These are phyloP conservation scores for Seiridium cupressi DNA, from an alignment of 2,329 filamentous ascomycete species.

Conservation along the genomic window DNA sequence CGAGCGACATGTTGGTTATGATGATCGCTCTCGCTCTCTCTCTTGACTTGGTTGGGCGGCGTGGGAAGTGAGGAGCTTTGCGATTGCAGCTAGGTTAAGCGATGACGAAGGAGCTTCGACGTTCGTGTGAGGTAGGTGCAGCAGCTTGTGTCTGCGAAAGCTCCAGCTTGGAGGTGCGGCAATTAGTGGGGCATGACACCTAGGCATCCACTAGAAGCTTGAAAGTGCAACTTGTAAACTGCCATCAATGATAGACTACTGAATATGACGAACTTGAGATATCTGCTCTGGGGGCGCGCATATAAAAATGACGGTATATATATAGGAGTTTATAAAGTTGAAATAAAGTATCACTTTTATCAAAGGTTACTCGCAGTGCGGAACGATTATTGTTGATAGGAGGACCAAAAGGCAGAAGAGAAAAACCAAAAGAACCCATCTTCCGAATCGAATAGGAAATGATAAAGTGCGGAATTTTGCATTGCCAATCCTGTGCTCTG, in stretches of 20 bases:
- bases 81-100: neutral
- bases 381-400: too few relatives aligned
- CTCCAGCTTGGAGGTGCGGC: neutral
- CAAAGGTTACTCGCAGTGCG: too few relatives aligned
- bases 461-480: too few relatives aligned
- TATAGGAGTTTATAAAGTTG: too few relatives aligned
- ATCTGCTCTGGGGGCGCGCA: too few relatives aligned
- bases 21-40: neutral
- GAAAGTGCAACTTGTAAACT: neutral
- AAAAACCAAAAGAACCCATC: too few relatives aligned
- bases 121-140: neutral
- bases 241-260: neutral
- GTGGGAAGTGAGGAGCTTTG: neutral
- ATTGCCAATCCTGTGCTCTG: too few relatives aligned
- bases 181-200: neutral
- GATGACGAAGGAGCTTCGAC: constrained; percentile 2
- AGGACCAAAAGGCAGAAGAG: too few relatives aligned
- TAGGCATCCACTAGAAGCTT: neutral
- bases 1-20: constrained; percentile 71
- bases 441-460: too few relatives aligned
- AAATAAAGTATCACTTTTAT: too few relatives aligned
- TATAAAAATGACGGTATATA: too few relatives aligned
- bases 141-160: neutral
- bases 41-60: neutral
- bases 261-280: too few relatives aligned